Evolutionary conservation across 1,139 yeast genomes (phyloP).

Genomic region (Candida sanyaensis): DNA sequence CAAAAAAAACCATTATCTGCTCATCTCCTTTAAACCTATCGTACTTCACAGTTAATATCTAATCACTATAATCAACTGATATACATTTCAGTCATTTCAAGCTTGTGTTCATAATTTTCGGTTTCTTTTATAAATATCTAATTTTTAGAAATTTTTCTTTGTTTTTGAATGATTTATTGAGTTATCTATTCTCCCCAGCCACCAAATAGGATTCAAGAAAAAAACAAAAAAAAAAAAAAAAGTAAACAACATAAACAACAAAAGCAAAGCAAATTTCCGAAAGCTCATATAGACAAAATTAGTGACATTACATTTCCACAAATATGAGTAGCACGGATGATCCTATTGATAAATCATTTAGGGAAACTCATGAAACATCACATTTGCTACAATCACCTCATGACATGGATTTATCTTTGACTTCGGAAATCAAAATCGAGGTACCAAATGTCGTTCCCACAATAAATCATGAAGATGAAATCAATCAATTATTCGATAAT

Average conservation of each 20-base stretch:
- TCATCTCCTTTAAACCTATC: conserved; percentile 1
- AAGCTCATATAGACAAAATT: not conserved
- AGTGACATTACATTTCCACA: not conserved
- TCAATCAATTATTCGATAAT: conserved; percentile 2
- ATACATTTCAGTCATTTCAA: not conserved
- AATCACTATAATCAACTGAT: not conserved
- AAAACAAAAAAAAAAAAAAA: not conserved
- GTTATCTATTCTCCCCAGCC: not conserved
- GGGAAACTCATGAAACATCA: conserved; percentile 2
- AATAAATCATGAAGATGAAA: conserved; percentile 1
- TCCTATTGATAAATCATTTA: conserved; percentile 10
- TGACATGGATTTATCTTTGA: conserved; percentile 1
- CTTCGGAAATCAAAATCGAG: conserved; percentile 1
- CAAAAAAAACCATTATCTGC: conserved; percentile 2
- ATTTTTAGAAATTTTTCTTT: not conserved
- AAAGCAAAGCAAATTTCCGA: not conserved
- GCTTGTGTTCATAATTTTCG: not conserved
- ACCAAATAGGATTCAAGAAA: not conserved
- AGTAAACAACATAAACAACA: too few relatives aligned
- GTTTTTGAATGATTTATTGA: conserved; percentile 2
- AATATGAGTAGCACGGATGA: conserved; percentile 14
- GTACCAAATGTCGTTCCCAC: conserved; percentile 1
- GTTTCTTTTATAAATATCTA: not conserved
- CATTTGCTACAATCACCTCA: conserved; percentile 4
- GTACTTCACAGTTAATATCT: not conserved